Conservation (phyloP, 2,329 filamentous ascomycete genomes). For the Pseudogymnoascus sp. region DNA sequence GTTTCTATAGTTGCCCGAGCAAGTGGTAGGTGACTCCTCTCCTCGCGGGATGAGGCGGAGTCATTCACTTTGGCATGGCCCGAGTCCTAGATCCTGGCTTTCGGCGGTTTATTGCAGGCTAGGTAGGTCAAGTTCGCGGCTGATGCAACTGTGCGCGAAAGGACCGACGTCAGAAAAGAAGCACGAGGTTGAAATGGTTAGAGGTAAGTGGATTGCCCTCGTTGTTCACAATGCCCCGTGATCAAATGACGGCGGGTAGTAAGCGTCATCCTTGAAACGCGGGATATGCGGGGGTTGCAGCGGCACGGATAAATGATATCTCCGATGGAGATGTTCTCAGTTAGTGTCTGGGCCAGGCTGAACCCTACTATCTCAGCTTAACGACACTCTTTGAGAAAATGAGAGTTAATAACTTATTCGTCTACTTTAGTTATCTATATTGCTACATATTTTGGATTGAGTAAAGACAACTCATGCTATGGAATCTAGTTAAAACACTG, state of each 20-base stretch:
- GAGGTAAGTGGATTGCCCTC: background rate
- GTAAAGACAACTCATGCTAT: background rate
- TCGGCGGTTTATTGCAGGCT: background rate
- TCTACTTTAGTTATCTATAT: background rate
- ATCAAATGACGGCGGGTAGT: background rate
- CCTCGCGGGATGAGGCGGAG: constrained; percentile 5
- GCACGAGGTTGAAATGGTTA: constrained; percentile 1
- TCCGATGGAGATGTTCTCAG: background rate
- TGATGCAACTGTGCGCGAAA: background rate
- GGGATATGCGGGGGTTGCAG: constrained; percentile 1
- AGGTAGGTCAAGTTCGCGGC: background rate
- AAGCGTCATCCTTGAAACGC: constrained; percentile 6
- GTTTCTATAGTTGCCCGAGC: constrained; percentile 1
- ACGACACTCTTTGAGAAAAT: background rate
- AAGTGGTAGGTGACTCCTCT: constrained; percentile 1
- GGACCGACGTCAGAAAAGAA: background rate
- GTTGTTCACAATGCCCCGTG: background rate
- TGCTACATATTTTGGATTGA: background rate
- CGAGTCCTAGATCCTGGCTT: background rate
- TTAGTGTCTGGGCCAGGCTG: background rate
- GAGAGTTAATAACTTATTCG: background rate
- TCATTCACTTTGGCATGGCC: constrained; percentile 4
- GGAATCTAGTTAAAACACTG: background rate
- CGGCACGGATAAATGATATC: background rate
- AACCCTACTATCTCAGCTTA: background rate